These are phyloP conservation scores for Viridothelium virens DNA, from an alignment of 495 filamentous ascomycete genomes.

Conservation along the genomic window DNA sequence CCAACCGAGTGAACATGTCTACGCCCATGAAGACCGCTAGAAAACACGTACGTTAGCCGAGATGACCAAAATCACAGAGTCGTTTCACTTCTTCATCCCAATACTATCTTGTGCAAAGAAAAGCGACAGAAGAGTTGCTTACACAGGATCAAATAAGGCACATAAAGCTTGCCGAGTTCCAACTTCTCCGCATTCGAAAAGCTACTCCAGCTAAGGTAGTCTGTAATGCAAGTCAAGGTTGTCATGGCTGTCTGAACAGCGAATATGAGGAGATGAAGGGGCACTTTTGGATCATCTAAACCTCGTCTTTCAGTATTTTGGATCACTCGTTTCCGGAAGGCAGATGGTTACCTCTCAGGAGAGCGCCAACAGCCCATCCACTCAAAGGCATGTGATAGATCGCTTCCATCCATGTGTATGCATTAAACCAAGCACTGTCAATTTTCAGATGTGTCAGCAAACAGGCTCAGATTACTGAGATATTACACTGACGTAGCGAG, in stretches of 20 bases:
- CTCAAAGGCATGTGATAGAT: conserved; percentile 61
- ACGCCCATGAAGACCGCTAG: conserved; percentile 49
- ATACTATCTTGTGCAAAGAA: background rate
- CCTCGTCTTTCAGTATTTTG: background rate
- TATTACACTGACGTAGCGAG: too few relatives aligned
- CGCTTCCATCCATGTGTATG: conserved; percentile 62
- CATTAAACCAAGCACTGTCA: conserved; percentile 53
- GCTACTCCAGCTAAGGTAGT: conserved; percentile 40
- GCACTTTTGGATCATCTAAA: conserved; percentile 51
- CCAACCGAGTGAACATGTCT: conserved; percentile 47
- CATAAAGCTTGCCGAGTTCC: conserved; percentile 56
- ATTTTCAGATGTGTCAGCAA: background rate
- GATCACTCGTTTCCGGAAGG: background rate
- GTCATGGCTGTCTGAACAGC: conserved; percentile 64
- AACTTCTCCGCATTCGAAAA: conserved; percentile 41
- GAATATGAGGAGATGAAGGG: conserved; percentile 61
- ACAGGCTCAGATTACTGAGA: background rate
- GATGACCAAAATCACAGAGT: background rate
- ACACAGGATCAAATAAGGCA: conserved; percentile 67
- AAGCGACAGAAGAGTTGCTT: conserved; percentile 34
- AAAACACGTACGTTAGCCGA: background rate
- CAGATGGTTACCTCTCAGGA: conserved; percentile 42
- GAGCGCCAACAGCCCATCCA: conserved; percentile 52
- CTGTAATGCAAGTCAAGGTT: conserved; percentile 59
- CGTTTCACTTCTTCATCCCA: background rate